Conservation (phyloP, 352 stramenopile genomes). For the Globisporangium solare region DNA sequence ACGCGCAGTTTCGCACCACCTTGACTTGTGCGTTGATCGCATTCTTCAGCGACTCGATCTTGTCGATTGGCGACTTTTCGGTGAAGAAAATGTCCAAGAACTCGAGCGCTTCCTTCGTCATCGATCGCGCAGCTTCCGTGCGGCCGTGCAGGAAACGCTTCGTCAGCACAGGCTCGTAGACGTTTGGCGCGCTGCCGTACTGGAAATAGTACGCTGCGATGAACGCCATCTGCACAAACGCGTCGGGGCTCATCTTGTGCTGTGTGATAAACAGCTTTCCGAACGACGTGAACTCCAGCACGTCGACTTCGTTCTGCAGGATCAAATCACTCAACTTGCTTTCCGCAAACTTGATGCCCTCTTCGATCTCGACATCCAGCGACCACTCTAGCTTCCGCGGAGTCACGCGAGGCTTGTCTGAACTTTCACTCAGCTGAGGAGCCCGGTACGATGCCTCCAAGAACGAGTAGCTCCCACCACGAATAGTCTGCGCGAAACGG, state of each 20-base stretch:
- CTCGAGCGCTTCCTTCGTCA: slow-evolving; percentile 84
- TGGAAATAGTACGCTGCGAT: slow-evolving; percentile 92
- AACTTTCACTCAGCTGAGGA: slow-evolving; percentile 43
- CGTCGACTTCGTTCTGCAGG: slow-evolving; percentile 89
- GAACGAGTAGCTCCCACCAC: slow-evolving; percentile 70
- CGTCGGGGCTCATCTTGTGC: slow-evolving; percentile 92
- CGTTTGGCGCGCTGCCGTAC: slow-evolving; percentile 86
- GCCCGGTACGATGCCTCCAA: slow-evolving; percentile 71
- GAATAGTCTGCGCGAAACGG: slow-evolving; percentile 92
- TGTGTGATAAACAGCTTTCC: slow-evolving; percentile 90
- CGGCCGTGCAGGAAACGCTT: slow-evolving; percentile 94
- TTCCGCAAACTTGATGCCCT: slow-evolving; percentile 92
- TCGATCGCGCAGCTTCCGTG: slow-evolving; percentile 92
- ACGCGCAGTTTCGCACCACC: slow-evolving; percentile 85
- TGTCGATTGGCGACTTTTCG: slow-evolving; percentile 79
- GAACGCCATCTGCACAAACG: slow-evolving; percentile 96
- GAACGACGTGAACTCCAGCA: slow-evolving; percentile 93
- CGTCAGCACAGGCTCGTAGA: slow-evolving; percentile 95
- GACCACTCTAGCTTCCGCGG: slow-evolving; percentile 92
- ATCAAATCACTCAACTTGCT: slow-evolving; percentile 93
- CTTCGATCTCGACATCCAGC: slow-evolving; percentile 70
- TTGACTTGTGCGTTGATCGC: slow-evolving; percentile 87
- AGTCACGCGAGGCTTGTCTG: slow-evolving; percentile 41
- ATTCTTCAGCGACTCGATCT: slow-evolving; percentile 81
- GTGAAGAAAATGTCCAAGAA: slow-evolving; percentile 90